Base-by-base conservation (phyloP, 2,329 filamentous ascomycete genomes). In the Alternaria conjuncta region DNA sequence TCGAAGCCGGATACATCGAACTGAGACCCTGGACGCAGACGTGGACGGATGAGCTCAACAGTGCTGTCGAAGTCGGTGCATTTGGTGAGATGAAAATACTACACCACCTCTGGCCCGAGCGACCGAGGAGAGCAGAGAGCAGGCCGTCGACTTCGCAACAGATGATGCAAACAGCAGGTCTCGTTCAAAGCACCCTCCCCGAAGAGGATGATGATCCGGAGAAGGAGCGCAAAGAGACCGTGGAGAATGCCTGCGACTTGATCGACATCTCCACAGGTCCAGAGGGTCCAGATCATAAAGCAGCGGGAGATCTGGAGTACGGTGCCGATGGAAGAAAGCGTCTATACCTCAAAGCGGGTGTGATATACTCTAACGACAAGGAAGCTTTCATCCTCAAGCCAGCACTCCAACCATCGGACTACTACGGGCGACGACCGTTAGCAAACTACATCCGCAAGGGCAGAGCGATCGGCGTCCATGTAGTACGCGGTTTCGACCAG, bases 1-100 rank as follows among this genome's bases (percentile, higher is more conserved):
- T 99, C 1, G 96, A 99, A 78, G 87, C 89, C n/a, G 94, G 95
- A 6, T 99, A 97, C 76, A 84, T 91, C 60, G 93, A 97, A 73
- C 84, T 98, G 55, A 90, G 89, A 57, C 93, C 93, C 0, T 97
- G 95, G 90, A 94, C 92, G 2, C 89, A 96, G 71, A 97, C 95
- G 1, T 99, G 96, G 94, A 87, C 86, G 56, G 94, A 97, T 74
- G 95, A 99, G 79, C 83, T 99, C 8, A 89, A 91, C 68, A 97
- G 93, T 79, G 96, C 96, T 6, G 86, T 97, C 6, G 93, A 97
- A 55, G 93, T 97, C 61, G 96, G 96, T 1, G 90, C 95, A 1
- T 84, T 91, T 10, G 96, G 95, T 1, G 96, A 99, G 80, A 91
- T 96, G 81, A 98, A 98, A 78, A 90, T 97, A 8, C 88, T 92